phyloP scores from a whole-genome alignment of 768 basidiomycete species.

The Lactifluus pinguis region DNA sequence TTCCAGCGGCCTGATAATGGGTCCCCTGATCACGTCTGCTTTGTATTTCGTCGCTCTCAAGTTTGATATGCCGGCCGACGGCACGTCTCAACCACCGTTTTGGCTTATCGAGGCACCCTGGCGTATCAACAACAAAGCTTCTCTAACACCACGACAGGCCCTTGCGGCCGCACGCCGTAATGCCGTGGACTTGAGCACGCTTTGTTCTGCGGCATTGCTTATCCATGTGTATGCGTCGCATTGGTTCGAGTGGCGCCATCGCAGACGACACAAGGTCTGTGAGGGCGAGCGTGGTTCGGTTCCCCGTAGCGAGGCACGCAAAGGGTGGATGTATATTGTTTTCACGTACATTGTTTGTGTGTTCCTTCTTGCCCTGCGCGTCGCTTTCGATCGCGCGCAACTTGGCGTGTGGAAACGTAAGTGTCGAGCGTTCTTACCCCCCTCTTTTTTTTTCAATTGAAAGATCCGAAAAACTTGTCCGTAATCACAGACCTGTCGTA shows the following conservation, averaged over 20 bases:
- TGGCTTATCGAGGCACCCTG: constrained; percentile 78
- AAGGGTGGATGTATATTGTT: constrained; percentile 53
- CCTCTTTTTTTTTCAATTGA: neutral
- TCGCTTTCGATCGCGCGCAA: constrained; percentile 33
- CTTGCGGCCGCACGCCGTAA: constrained; percentile 63
- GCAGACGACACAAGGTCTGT: constrained; percentile 32
- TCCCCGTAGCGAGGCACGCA: constrained; percentile 58
- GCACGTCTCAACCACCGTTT: constrained; percentile 36
- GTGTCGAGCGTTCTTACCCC: neutral
- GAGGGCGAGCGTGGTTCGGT: constrained; percentile 71
- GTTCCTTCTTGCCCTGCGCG: constrained; percentile 40
- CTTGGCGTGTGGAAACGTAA: constrained; percentile 65
- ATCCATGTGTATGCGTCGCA: constrained; percentile 74
- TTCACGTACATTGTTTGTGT: constrained; percentile 51
- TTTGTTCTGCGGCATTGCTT: constrained; percentile 73
- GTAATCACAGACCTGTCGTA: constrained; percentile 54
- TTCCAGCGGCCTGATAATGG: constrained; percentile 73
- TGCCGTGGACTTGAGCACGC: constrained; percentile 68
- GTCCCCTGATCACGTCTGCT: constrained; percentile 68
- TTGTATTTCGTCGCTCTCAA: constrained; percentile 46
- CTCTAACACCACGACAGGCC: constrained; percentile 41
- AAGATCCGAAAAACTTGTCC: neutral
- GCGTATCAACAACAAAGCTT: constrained; percentile 36
- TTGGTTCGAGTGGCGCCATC: constrained; percentile 54
- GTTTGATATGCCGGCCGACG: constrained; percentile 23